A percentile compares a stretch with the other conserved stretches of the same genome.
Evolutionary conservation across 805 yeast genomes (phyloP).

Genomic region (Hanseniaspora singularis): DNA sequence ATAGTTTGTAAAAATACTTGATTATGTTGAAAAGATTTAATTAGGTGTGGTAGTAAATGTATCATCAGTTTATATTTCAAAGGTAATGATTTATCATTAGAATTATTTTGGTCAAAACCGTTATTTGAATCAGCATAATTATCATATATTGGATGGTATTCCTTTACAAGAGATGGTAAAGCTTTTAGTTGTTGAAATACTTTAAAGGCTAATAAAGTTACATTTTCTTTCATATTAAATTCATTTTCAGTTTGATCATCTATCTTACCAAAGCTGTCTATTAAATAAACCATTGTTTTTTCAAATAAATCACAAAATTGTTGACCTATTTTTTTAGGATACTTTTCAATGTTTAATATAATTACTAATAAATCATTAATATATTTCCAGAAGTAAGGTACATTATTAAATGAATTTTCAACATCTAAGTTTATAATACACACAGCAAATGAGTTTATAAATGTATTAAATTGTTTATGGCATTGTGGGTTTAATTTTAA

Average conservation of each 20-base stretch:
- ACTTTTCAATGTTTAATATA: background rate
- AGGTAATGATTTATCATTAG: background rate
- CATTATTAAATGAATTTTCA: slow-evolving; percentile 7
- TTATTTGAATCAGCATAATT: background rate
- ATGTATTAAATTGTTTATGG: background rate
- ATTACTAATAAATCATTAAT: slow-evolving; percentile 1
- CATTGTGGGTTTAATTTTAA: background rate
- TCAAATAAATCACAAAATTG: slow-evolving; percentile 7
- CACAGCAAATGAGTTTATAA: background rate
- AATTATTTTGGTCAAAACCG: background rate
- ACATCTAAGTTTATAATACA: slow-evolving; percentile 4
- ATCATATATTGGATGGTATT: slow-evolving; percentile 4
- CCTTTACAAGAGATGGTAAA: background rate
- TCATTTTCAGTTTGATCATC: slow-evolving; percentile 2
- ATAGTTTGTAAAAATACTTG: slow-evolving; percentile 5
- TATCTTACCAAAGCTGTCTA: slow-evolving; percentile 3
- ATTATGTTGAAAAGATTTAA: slow-evolving; percentile 6
- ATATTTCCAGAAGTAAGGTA: slow-evolving; percentile 10
- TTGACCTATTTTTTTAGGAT: background rate
- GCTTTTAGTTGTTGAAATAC: slow-evolving; percentile 9
- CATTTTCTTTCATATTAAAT: slow-evolving; percentile 6
- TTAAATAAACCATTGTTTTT: background rate
- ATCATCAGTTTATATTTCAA: slow-evolving; percentile 2
- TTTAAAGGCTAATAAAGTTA: slow-evolving; percentile 2
- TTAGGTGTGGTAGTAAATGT: background rate